phyloP scores from a whole-genome alignment of 331 rosid species.

The Quercus tomentella region DNA sequence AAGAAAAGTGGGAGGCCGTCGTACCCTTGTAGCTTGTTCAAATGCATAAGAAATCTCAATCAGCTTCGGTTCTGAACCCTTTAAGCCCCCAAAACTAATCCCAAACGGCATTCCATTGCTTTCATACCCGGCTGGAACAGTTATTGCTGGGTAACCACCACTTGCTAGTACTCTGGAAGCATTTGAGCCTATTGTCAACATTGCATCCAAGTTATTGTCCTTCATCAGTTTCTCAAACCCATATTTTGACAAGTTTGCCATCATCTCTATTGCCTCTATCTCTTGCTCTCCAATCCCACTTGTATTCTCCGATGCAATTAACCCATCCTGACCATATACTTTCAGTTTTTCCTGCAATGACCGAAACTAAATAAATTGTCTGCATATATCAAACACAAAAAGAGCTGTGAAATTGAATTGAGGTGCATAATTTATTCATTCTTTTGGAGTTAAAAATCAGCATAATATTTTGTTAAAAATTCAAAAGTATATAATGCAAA shows the following conservation, averaged over 20 bases:
- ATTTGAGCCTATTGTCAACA: slow-evolving; percentile 17
- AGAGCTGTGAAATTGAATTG: no score
- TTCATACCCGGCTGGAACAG: slow-evolving; percentile 37
- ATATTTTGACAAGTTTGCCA: slow-evolving; percentile 15
- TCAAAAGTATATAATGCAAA: no score
- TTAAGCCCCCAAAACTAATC: slow-evolving; percentile 26
- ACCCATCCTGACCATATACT: slow-evolving; percentile 28
- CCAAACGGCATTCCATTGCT: slow-evolving; percentile 31
- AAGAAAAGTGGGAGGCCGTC: slow-evolving; percentile 17
- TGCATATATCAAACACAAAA: no score
- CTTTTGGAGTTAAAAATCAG: no score
- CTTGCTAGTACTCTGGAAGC: slow-evolving; percentile 19
- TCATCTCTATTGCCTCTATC: slow-evolving; percentile 3
- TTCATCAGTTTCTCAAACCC: slow-evolving; percentile 34
- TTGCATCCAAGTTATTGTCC: slow-evolving; percentile 20
- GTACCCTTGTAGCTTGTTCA: slow-evolving; percentile 31
- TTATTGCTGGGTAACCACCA: slow-evolving; percentile 34
- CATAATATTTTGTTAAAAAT: no score
- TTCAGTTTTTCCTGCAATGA: slow-evolving; percentile 22
- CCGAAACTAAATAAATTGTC: neutral
- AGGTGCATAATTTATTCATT: no score
- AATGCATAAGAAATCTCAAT: slow-evolving; percentile 33
- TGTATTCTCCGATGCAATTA: slow-evolving; percentile 19
- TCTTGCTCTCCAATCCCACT: slow-evolving; percentile 16
- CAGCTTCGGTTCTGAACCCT: slow-evolving; percentile 35